Evolutionary conservation across 2,329 filamentous ascomycete species (phyloP), one percentile per base, ranked within the genome.

Genomic region (Talaromyces islandicus): DNA sequence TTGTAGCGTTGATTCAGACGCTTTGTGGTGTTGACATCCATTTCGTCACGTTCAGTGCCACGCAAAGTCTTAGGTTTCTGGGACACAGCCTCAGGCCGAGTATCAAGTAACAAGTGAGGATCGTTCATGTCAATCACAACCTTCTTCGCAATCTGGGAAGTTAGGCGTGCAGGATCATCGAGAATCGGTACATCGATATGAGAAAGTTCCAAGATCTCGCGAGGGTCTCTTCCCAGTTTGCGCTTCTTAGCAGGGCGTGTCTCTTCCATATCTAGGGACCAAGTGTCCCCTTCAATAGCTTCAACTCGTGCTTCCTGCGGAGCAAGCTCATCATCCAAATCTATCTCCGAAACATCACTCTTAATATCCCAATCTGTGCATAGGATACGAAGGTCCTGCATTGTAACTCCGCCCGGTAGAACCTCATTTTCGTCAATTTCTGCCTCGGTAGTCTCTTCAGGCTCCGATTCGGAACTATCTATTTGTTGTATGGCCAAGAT

Each of bases 111-210:
- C 4, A 99, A 84, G 67, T 91, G 84, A 1, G 92, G 90, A 70
- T 99, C 94, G 67, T 92, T 92, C 74, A 94, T 83, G 68, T 97
- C 92, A 56, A 99, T 81, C 1, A 88, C 85, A 25, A 96, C 88
- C 51, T 87, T 87, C 74, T 91, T 92, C 3, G 90, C 87, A 50
- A 92, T 82, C 65, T 85, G 85, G 14, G 87, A 81, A 1, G 90
- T 92, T 5, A 86, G 84, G 60, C 84, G 81, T 68, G 92, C 87
- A 17, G 92, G 94, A 63, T 96, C 85, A 69, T 95, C 90, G 66
- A 96, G 88, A 3, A 87, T 86, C 1, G 89, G 88, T 2, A 89
- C 81, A 2, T 83, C 80, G 60, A 87, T 87, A 30, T 84, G 80
- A 48, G 85, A 81, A 52, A 86, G 70, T 4, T 77, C 71, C 54